These are phyloP conservation scores for Boletus tomentosulus DNA, from an alignment of 768 basidiomycete genomes.

Conservation along the genomic window DNA sequence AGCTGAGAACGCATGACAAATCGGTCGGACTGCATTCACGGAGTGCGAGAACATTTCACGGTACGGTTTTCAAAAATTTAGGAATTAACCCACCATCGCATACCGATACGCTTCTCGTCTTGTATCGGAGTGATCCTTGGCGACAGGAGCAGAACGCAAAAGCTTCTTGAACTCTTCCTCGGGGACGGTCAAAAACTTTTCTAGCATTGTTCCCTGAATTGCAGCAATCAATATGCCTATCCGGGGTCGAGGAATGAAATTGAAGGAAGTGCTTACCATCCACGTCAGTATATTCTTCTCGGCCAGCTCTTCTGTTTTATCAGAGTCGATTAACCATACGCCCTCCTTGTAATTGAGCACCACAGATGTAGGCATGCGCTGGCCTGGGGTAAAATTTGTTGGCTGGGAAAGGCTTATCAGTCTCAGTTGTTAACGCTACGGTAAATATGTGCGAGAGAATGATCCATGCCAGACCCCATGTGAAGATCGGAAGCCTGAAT, in stretches of 20 bases:
- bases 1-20: conserved; percentile 95
- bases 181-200: conserved; percentile 77
- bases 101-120: conserved; percentile 80
- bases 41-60: not conserved
- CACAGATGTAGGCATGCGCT: conserved; percentile 72
- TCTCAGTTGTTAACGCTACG: not conserved
- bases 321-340: conserved; percentile 62
- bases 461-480: not conserved
- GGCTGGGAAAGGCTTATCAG: conserved; percentile 37
- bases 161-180: conserved; percentile 58
- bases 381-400: conserved; percentile 68
- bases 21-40: conserved; percentile 31
- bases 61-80: not conserved
- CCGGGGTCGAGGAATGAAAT: not conserved
- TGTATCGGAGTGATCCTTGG: conserved; percentile 31
- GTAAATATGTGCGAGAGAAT: not conserved
- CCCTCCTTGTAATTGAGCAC: conserved; percentile 62
- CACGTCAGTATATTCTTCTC: conserved; percentile 72
- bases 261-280: conserved; percentile 47
- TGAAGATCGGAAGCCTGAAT: not conserved
- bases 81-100: conserved; percentile 53
- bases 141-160: conserved; percentile 35
- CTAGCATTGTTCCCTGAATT: conserved; percentile 76
- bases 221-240: not conserved
- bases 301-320: conserved; percentile 36